Evolutionary conservation across 2,329 filamentous ascomycete genomes (phyloP), one percentile per base, ranked within the genome.

Genomic region (Ophiocordyceps camponoti-saundersi): DNA sequence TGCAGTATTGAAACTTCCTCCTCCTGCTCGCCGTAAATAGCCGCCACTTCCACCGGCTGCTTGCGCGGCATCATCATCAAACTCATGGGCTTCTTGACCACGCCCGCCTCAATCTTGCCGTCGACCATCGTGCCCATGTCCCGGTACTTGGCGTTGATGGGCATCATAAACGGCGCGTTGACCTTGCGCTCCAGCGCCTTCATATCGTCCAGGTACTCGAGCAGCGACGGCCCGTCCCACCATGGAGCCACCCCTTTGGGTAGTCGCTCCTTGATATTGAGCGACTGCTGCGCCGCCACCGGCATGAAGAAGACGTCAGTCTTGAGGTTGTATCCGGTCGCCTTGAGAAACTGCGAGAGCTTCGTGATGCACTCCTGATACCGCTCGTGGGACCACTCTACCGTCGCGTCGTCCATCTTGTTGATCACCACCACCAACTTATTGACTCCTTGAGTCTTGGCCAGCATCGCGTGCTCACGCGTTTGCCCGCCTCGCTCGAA

Each of bases 81-180:
- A 50, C 67, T 79, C 68, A 82, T 80, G 51, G 82, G 82, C 75
- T 96, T 96, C 72, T 92, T 92, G 63, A 94, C 73, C 44, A 95
- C 84, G 62, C 88, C 90, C 18, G 89, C 85, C 66, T 98, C 92
- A 53, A 98, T 85, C 73, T 95, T 95, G 54, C 92, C 92, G 69
- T 98, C 93, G 41, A 95, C 78, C 77, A 98, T 88, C 51, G 92
- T 98, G 57, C 92, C 92, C 75, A 98, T 82, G 62, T 98, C 93
- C 57, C 85, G 79, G 71, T 96, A 98, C 69, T 98, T 98, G 65
- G 86, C 87, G 52, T 85, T 85, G 53, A 98, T 75, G 10, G 92
- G 85, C 89, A 98, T 95, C 92, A 98, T 96, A 74, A 98, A 96
- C 11, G 92, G 90, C 2, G 92, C 92, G 57, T 95, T 95, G 57